phyloP scores from a whole-genome alignment of 1,284 basidiomycete species.

The Leccinum ambiguum region DNA sequence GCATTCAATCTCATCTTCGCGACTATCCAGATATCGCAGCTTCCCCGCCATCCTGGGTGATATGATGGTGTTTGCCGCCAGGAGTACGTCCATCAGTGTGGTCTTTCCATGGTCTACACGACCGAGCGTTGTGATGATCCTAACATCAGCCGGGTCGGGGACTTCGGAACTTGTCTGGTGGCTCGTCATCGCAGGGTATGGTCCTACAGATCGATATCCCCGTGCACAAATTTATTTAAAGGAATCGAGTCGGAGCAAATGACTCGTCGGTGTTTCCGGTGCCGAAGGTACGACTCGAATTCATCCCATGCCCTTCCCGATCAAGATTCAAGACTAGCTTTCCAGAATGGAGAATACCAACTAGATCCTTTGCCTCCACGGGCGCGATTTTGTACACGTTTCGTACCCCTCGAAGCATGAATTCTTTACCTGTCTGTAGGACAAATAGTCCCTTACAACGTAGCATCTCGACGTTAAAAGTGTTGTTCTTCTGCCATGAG shows the following conservation, averaged over 20 bases:
- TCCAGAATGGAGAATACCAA: constrained; percentile 57
- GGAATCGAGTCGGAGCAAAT: no score
- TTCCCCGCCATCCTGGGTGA: constrained; percentile 95
- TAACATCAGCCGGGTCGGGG: constrained; percentile 58
- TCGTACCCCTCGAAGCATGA: constrained; percentile 84
- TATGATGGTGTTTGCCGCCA: constrained; percentile 98
- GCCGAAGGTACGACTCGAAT: not conserved
- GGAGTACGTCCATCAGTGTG: constrained; percentile 93
- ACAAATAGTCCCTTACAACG: constrained; percentile 82
- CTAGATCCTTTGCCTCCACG: constrained; percentile 37
- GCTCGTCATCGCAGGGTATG: constrained; percentile 22
- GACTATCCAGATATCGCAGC: constrained; percentile 92
- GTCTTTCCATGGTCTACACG: constrained; percentile 95
- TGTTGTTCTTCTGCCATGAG: constrained; percentile 16
- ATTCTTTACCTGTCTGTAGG: constrained; percentile 51
- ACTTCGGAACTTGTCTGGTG: constrained; percentile 29
- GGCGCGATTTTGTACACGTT: constrained; percentile 79
- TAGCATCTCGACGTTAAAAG: constrained; percentile 55
- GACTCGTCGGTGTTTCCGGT: not conserved
- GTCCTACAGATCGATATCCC: not conserved
- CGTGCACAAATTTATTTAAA: not conserved
- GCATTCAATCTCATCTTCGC: constrained; percentile 96
- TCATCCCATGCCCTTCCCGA: constrained; percentile 74
- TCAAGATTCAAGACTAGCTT: constrained; percentile 72
- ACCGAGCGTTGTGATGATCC: constrained; percentile 79